Evolutionary conservation across 2,329 filamentous ascomycete genomes (phyloP).

Genomic region (Cylindrodendrum hubeiense): DNA sequence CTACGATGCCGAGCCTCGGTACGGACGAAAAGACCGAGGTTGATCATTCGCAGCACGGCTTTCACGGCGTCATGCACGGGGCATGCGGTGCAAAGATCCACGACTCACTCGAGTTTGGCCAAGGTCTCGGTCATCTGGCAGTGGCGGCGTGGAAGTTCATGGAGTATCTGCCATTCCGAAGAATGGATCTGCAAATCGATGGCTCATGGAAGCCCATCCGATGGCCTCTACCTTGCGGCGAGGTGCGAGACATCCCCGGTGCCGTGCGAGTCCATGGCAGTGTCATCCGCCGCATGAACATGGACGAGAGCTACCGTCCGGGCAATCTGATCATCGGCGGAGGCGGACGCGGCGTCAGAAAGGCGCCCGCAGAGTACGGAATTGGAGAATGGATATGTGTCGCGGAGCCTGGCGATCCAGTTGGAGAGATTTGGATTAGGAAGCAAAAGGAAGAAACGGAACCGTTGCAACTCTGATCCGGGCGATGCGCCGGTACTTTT

Average conservation of each 20-base stretch:
- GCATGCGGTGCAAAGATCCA: constrained; percentile 72
- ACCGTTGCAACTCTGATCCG: background rate
- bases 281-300: constrained; percentile 78
- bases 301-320: constrained; percentile 74
- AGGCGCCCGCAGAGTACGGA: constrained; percentile 71
- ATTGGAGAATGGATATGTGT: constrained; percentile 80
- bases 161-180: constrained; percentile 84
- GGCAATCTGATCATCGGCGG: constrained; percentile 86
- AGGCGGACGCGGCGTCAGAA: constrained; percentile 76
- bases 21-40: constrained; percentile 38
- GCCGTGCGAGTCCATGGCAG: constrained; percentile 79
- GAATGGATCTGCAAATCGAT: constrained; percentile 81
- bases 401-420: constrained; percentile 71
- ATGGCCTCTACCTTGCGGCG: constrained; percentile 83
- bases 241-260: constrained; percentile 80
- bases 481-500: background rate
- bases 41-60: constrained; percentile 49
- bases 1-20: constrained; percentile 36
- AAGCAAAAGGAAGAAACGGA: constrained; percentile 39
- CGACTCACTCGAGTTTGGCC: constrained; percentile 76
- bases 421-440: constrained; percentile 77
- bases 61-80: constrained; percentile 69
- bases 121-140: constrained; percentile 66
- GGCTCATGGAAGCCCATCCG: constrained; percentile 84
- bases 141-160: constrained; percentile 81